Percentiles rank a stretch among this genome's conserved stretches.
These are phyloP conservation scores for Forsythia viridissima DNA, from an alignment of 257 asterid genomes.

Conservation along the genomic window DNA sequence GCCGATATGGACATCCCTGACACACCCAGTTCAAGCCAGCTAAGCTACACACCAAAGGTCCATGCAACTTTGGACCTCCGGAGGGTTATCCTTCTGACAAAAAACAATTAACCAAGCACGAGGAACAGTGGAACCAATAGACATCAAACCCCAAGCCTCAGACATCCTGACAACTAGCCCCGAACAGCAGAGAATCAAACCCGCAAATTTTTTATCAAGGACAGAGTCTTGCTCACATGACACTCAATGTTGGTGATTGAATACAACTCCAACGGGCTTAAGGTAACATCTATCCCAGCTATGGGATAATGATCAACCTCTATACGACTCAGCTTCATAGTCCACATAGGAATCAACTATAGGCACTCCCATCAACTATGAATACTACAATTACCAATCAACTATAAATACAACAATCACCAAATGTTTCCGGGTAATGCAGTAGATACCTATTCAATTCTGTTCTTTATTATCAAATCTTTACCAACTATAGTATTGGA, in stretches of 20 bases:
- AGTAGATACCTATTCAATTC: background rate
- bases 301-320: background rate
- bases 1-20: no score
- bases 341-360: background rate
- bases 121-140: background rate
- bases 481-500: background rate
- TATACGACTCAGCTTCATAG: background rate
- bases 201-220: background rate
- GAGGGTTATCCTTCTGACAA: background rate
- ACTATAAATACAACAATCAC: background rate
- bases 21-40: no score
- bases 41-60: no score
- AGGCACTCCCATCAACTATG: background rate
- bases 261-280: background rate
- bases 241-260: background rate
- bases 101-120: background rate
- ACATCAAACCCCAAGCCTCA: background rate
- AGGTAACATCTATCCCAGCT: background rate
- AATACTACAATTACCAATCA: background rate
- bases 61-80: background rate
- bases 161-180: background rate
- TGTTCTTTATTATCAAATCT: no score
- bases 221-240: background rate
- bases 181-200: no score
- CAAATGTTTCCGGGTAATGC: background rate